Evolutionary conservation across 1,284 basidiomycete species (phyloP).

Genomic region (Ceratobasidium sp.): DNA sequence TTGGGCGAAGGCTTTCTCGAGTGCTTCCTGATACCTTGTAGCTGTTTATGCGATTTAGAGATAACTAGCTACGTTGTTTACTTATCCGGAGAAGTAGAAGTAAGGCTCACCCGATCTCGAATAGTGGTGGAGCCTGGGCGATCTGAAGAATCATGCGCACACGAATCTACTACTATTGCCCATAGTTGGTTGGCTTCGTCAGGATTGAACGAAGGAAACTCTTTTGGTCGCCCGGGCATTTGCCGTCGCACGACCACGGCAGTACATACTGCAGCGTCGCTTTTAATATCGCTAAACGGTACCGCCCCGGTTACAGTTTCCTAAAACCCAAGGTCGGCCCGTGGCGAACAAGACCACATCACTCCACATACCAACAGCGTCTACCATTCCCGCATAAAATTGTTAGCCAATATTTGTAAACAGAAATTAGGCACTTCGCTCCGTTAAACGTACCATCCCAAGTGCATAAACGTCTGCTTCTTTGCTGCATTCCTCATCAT

Average conservation of each 20-base stretch:
- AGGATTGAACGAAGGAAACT: neutral
- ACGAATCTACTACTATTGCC: neutral
- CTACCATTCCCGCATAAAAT: neutral
- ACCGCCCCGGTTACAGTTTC: neutral
- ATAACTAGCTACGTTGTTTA: too few relatives aligned
- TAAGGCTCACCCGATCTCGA: neutral
- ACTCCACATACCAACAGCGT: neutral
- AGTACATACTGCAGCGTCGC: neutral
- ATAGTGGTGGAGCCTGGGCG: neutral
- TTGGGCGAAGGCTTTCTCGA: too few relatives aligned
- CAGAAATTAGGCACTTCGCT: too few relatives aligned
- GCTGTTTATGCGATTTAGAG: too few relatives aligned
- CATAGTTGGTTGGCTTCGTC: neutral
- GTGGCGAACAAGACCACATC: neutral
- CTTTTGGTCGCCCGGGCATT: neutral
- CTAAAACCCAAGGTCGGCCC: neutral
- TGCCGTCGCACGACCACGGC: neutral
- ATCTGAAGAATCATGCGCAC: neutral
- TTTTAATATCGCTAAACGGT: neutral
- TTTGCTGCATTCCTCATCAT: neutral
- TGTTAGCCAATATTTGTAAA: too few relatives aligned
- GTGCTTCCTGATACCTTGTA: too few relatives aligned
- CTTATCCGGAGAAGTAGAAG: too few relatives aligned
- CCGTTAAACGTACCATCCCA: neutral
- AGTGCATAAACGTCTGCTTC: constrained; percentile 24